A percentile compares a stretch with the other conserved stretches of the same genome.
phyloP scores from a whole-genome alignment of 768 basidiomycete species.

The Gloeopeniophorella convolvens region DNA sequence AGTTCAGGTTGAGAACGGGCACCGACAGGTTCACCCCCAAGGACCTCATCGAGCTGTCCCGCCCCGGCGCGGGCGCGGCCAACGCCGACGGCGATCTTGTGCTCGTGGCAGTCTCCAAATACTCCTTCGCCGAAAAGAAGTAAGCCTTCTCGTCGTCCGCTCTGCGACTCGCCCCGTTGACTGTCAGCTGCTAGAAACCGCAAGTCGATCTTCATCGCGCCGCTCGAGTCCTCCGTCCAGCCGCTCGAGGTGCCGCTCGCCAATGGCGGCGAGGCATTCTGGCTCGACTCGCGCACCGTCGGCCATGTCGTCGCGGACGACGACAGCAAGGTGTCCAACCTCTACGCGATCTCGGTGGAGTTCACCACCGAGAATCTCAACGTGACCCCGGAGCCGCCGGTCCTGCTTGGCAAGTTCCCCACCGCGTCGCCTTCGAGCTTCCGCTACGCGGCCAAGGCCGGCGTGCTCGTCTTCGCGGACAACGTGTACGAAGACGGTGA shows the following conservation, averaged over 20 bases:
- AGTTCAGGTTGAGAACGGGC: slow-evolving; percentile 55
- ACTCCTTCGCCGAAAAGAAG: slow-evolving; percentile 69
- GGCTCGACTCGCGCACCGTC: slow-evolving; percentile 67
- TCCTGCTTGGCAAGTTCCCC: slow-evolving; percentile 59
- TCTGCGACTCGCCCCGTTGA: neutral
- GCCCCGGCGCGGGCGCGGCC: slow-evolving; percentile 61
- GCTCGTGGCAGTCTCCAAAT: slow-evolving; percentile 58
- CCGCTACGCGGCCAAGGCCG: slow-evolving; percentile 48
- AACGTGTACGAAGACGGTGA: slow-evolving; percentile 73
- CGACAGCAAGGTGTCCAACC: slow-evolving; percentile 40
- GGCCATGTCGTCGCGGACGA: slow-evolving; percentile 58
- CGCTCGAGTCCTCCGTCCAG: slow-evolving; percentile 44
- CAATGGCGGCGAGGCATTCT: slow-evolving; percentile 71
- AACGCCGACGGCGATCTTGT: slow-evolving; percentile 66
- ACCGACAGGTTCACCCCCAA: slow-evolving; percentile 60
- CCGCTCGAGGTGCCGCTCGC: slow-evolving; percentile 55
- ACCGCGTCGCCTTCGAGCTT: slow-evolving; percentile 66
- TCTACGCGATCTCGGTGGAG: slow-evolving; percentile 55
- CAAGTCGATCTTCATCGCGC: slow-evolving; percentile 58
- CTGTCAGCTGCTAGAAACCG: slow-evolving; percentile 43
- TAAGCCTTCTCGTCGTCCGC: slow-evolving; percentile 30
- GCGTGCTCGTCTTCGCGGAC: slow-evolving; percentile 78
- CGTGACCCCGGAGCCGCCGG: slow-evolving; percentile 32
- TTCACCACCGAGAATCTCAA: slow-evolving; percentile 34
- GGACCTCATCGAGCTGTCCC: slow-evolving; percentile 60